phyloP scores from a whole-genome alignment of 495 filamentous ascomycete genomes.

The Penicillium samsonianum region DNA sequence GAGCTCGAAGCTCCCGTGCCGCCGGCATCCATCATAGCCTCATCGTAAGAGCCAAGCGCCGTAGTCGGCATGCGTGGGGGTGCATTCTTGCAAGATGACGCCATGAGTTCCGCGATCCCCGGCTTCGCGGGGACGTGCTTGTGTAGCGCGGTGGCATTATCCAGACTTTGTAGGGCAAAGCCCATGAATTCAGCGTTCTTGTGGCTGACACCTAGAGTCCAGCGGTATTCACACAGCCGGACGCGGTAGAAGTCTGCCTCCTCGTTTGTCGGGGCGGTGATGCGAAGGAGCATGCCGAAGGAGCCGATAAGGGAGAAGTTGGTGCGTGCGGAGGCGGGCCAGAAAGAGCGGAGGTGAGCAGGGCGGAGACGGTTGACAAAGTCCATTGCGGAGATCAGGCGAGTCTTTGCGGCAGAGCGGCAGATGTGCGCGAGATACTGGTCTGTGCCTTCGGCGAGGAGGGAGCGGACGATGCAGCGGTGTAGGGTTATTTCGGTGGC shows the following conservation, averaged over 20 bases:
- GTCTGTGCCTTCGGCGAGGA: slow-evolving; percentile 47
- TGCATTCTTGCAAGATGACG: slow-evolving; percentile 35
- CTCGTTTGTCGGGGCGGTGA: slow-evolving; percentile 80
- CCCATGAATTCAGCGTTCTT: slow-evolving; percentile 73
- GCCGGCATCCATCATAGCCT: slow-evolving; percentile 24
- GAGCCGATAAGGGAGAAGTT: slow-evolving; percentile 59
- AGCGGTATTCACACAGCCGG: slow-evolving; percentile 83
- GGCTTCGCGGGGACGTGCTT: slow-evolving; percentile 51
- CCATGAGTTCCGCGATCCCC: slow-evolving; percentile 52
- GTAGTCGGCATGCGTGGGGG: slow-evolving; percentile 15
- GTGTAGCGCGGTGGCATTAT: slow-evolving; percentile 49
- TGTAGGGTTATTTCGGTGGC: slow-evolving; percentile 64
- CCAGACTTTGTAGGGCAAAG: slow-evolving; percentile 52
- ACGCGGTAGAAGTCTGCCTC: slow-evolving; percentile 95
- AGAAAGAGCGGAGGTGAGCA: slow-evolving; percentile 55
- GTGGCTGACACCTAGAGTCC: slow-evolving; percentile 85
- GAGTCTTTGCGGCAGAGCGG: slow-evolving; percentile 73
- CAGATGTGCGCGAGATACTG: slow-evolving; percentile 83
- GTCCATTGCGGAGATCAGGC: slow-evolving; percentile 58
- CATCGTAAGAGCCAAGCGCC: slow-evolving; percentile 22
- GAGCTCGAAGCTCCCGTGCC: slow-evolving; percentile 28
- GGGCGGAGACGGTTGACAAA: slow-evolving; percentile 59
- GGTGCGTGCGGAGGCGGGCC: slow-evolving; percentile 54
- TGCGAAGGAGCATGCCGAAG: slow-evolving; percentile 71
- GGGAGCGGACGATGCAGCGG: slow-evolving; percentile 58